Evolutionary conservation across 192 early-diverging fungal species (phyloP), one percentile per base, ranked within the genome.

Genomic region (Paraglomus occultum): DNA sequence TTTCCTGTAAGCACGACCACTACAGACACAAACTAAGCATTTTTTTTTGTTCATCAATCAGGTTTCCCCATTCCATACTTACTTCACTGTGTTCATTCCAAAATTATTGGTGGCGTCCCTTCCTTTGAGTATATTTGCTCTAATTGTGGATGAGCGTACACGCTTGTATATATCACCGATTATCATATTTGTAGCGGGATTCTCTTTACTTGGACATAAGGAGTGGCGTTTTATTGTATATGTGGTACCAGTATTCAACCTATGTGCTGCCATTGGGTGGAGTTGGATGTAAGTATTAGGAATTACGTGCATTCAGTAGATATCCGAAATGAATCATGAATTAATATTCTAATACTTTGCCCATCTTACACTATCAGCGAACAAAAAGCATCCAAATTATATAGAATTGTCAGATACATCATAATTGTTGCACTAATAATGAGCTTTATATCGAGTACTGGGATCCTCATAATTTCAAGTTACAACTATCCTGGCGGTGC

Each of bases 221-320:
- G 96, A 99, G 72, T 95, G 94, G 93, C 81, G 96, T 12, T 99
- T 99, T 74, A 84, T 99, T 1, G 74, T 96, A 3, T 93, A 95
- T 23, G 82, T 85, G 12, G 80, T 99, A 11, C 95, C 95, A 0
- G 70, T 97, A 4, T 70, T 93, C 57, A 95, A 95, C 64, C 45
- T 85, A 5, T 86, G 82, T 60, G 91, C 92, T 6, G 91, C 86
- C 0, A 59, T 81, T 12, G 78, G 72, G 5, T 64, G 89, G 6
- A 70, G 78, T 18, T 73, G 53, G 52, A 43, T 85, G 65, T 85
- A 77, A 49, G 80, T 72, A 14, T 46, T 55, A 18, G 20, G 60
- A 12, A 51, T 23, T 72, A 64, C 67, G 59, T 63, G n/a, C 14
- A 73, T 6, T 71, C 1, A 17, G 3, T 51, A 18, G 15, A 18